phyloP scores from a whole-genome alignment of 176 grass and related monocot genomes.

The Phyllostachys edulis region DNA sequence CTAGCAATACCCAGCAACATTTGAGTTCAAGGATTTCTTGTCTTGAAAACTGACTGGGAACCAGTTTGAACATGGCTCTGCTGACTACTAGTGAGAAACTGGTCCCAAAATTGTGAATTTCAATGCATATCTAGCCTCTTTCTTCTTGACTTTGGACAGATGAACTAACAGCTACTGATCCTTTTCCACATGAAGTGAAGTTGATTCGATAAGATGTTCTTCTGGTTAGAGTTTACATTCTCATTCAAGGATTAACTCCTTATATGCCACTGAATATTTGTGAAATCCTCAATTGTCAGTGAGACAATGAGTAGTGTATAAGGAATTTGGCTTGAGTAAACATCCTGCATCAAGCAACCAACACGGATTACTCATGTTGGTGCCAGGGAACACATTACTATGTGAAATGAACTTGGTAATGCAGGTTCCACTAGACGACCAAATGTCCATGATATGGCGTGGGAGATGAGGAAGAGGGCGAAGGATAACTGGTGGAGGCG shows the following conservation, averaged over 20 bases:
- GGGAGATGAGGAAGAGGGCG: no score
- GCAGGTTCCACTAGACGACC: no score
- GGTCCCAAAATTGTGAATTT: not conserved
- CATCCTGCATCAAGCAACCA: no score
- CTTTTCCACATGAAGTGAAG: not conserved
- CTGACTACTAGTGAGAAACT: conserved; percentile 15
- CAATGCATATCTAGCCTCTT: not conserved
- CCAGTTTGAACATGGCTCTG: not conserved
- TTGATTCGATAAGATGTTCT: not conserved
- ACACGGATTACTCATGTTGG: no score
- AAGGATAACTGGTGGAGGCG: no score
- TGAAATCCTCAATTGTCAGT: no score
- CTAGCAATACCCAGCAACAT: not conserved
- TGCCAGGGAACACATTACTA: no score
- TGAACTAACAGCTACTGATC: not conserved
- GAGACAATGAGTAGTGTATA: no score
- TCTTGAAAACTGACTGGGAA: not conserved
- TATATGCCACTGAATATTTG: no score
- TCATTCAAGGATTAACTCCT: not conserved
- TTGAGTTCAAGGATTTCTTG: not conserved
- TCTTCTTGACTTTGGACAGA: not conserved
- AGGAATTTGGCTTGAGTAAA: no score
- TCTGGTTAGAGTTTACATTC: not conserved
- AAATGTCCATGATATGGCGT: no score
- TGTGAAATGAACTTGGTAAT: no score